Base-by-base conservation (phyloP, 495 filamentous ascomycete species). In the Pseudomonodictys pantanalensis region DNA sequence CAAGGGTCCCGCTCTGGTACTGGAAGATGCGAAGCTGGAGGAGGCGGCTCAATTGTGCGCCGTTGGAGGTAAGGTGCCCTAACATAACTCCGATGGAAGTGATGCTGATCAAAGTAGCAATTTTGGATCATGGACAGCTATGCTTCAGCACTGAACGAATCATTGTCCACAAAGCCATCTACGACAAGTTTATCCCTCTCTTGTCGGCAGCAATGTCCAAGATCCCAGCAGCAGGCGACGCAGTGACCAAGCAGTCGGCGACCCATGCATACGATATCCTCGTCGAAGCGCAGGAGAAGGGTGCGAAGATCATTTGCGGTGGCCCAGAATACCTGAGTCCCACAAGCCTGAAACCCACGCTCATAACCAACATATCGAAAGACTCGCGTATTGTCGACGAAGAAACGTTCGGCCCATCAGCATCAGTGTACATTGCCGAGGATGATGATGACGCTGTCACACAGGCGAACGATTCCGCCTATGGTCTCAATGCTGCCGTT, bases 131-230 rank as follows among this genome's bases (percentile, higher is more conserved):
- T 22, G 91, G 91, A 1, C 91, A 96, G 77, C 82, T 93, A 46
- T 96, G 91, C 76, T 92, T 96, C 91, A 81, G 83, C 3, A 95
- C 90, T 0, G 91, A 96, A 75, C 83, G 87, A 26, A 88, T 96
- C 68, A 73, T 96, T 22, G 88, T 95, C 26, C 87, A 95, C 69
- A 81, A 82, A 35, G 76, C 79, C 17, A 72, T 95, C 79, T 80
- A 41, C 17, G 77, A 78, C 12, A 68, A 79, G 41, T 96, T 95
- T 70, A 80, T 81, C 47, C 69, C 75, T 44, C 78, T 82, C 61
- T 70, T 91, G 2, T 77, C 81, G 48, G 54, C 17, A 8, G 64
- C 65, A 0, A 29, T 63, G 23, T 35, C 56, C 20, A 65, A 62
- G n/a, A 45, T 69, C 12, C 82, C 81, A 52, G 46, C 75, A 0